Base-by-base conservation (phyloP, 2,329 filamentous ascomycete genomes). In the Penicillium crustosum region DNA sequence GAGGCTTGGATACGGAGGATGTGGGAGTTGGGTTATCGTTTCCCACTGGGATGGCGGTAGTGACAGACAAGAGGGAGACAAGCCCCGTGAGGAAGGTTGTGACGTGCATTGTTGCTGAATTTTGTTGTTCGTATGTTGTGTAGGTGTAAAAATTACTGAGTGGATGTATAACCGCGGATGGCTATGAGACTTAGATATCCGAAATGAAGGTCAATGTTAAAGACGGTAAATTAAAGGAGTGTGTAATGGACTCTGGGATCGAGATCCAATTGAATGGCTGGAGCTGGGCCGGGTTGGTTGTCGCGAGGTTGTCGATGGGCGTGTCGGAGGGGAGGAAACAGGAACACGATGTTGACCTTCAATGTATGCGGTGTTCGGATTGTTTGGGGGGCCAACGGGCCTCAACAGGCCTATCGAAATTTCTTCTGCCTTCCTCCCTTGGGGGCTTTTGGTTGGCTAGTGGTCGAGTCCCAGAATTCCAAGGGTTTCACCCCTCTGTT, bases 261-360 rank as follows among this genome's bases (percentile, higher is more conserved):
- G 33, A 47, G 42, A 21, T 31, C 33, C 17, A 60, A 66, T 65
- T 10, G 63, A 65, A 58, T 47, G 65, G 61, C 56, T 50, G 44
- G 60, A 62, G 59, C 55, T 62, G 49, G 60, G 43, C 56, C 45
- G 19, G 15, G 53, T 57, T 56, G 33, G 23, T 33, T 39, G 33
- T 49, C 13, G 33, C 5, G 42, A 48, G 36, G 38, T 52, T 47
- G 58, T 54, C 27, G 45, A 4, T 49, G 23, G 29, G n/a, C 6
- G 33, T 49, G 60, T 56, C 55, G 38, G 36, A 54, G 25, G 35
- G 38, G n/a, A 42, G 51, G 25, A 39, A 31, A 41, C 27, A 23
- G 21, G 38, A 39, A 31, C 19, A 33, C 25, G 13, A 42, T 8
- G 23, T 44, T 38, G 19, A 45, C 29, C 43, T 33, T 17, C 48